phyloP scores from a whole-genome alignment of 2,329 filamentous ascomycete genomes.

The Geoglossum cookeanum region DNA sequence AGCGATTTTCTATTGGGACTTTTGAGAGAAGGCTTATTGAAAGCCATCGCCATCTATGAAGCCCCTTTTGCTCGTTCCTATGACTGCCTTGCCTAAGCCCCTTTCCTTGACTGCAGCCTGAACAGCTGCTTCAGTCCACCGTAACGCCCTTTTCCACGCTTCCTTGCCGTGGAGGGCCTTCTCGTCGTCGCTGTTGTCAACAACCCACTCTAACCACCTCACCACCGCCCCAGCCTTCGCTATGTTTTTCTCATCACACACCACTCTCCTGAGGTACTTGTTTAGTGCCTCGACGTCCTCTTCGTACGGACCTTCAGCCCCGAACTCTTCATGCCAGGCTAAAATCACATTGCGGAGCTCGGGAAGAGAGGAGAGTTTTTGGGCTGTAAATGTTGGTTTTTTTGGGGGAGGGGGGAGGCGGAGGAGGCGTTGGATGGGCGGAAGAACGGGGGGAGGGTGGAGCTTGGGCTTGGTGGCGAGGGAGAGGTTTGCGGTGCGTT shows the following conservation, averaged over 20 bases:
- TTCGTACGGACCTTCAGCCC: constrained; percentile 52
- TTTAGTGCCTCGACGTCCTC: constrained; percentile 60
- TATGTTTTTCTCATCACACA: constrained; percentile 59
- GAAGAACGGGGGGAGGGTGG: constrained; percentile 7
- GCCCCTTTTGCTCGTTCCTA: background rate
- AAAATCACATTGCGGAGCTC: constrained; percentile 58
- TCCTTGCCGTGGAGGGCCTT: background rate
- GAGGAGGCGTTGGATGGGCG: constrained; percentile 20
- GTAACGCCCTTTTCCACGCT: constrained; percentile 9
- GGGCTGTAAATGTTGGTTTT: constrained; percentile 42
- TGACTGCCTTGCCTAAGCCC: constrained; percentile 27
- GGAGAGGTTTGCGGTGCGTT: constrained; percentile 33
- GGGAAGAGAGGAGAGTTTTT: constrained; percentile 31
- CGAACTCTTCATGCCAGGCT: constrained; percentile 58
- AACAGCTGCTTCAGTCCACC: constrained; percentile 19
- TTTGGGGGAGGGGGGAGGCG: constrained; percentile 29
- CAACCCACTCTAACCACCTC: constrained; percentile 37
- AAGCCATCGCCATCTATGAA: no score
- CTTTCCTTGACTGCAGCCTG: constrained; percentile 36
- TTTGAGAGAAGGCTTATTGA: no score
- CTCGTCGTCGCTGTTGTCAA: constrained; percentile 13
- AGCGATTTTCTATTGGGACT: no score
- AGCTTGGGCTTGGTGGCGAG: constrained; percentile 1
- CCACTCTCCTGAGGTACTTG: constrained; percentile 52
- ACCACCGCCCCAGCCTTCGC: constrained; percentile 52